Conservation (phyloP, 345 rosid genomes). For the Cochlearia excelsa region DNA sequence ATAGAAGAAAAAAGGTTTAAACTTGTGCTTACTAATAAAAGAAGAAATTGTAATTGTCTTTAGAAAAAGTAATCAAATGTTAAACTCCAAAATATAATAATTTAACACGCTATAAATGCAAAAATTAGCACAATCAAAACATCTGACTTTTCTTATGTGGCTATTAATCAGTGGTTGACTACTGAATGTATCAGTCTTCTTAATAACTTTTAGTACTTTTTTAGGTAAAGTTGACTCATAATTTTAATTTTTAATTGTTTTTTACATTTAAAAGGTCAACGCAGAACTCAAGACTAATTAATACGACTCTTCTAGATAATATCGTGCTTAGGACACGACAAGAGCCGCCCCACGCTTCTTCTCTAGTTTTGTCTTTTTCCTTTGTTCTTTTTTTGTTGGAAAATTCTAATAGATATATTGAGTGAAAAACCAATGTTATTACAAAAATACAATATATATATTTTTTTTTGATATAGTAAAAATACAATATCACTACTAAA, state of each 20-base stretch:
- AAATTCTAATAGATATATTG: background rate
- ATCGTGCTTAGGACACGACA: slow-evolving; percentile 34
- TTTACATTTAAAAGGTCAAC: slow-evolving; percentile 25
- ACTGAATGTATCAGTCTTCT: slow-evolving; percentile 9
- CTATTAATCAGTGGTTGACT: slow-evolving; percentile 24
- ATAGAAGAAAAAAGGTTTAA: background rate
- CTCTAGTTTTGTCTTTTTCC: slow-evolving; percentile 27
- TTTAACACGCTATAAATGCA: slow-evolving; percentile 9
- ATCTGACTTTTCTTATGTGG: slow-evolving; percentile 15
- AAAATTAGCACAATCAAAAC: slow-evolving; percentile 9
- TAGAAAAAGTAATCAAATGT: background rate
- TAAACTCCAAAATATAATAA: background rate
- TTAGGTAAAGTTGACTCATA: slow-evolving; percentile 33
- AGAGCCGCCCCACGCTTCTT: slow-evolving; percentile 41
- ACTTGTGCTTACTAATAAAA: too few relatives aligned
- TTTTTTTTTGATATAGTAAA: too few relatives aligned
- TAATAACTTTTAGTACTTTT: background rate
- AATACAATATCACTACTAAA: too few relatives aligned
- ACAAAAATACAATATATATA: too few relatives aligned
- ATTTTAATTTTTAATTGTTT: background rate
- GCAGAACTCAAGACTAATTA: slow-evolving; percentile 31
- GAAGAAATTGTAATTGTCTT: background rate
- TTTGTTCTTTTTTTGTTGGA: background rate
- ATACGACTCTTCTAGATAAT: slow-evolving; percentile 30
- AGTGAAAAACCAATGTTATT: too few relatives aligned